Evolutionary conservation across 352 stramenopile species (phyloP).

Genomic region (Globisporangium radiosum): DNA sequence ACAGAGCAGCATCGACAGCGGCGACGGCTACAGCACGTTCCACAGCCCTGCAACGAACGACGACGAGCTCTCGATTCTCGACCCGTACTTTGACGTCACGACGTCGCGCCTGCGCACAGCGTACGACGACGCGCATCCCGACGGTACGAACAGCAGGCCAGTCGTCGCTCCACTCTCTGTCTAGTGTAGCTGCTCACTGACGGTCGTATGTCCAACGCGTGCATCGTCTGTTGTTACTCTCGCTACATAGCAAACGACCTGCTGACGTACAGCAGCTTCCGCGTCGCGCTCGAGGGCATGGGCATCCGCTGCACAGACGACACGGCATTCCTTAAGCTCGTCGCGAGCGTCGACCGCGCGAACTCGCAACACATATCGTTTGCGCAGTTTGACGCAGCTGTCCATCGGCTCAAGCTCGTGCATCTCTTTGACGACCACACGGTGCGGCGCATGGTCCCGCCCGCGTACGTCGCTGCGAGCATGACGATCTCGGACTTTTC

Average conservation of each 20-base stretch:
- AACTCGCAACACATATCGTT: conserved; percentile 42
- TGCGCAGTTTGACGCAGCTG: conserved; percentile 67
- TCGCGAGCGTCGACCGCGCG: conserved; percentile 58
- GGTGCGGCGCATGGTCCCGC: conserved; percentile 45
- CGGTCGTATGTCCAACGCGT: not conserved
- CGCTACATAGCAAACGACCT: conserved; percentile 14
- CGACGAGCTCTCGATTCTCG: conserved; percentile 77
- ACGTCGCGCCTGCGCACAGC: conserved; percentile 56
- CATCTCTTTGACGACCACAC: conserved; percentile 78
- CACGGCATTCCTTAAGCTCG: conserved; percentile 61
- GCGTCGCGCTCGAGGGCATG: conserved; percentile 48
- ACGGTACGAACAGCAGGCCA: conserved; percentile 15
- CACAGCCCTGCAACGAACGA: conserved; percentile 28
- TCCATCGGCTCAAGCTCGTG: conserved; percentile 85
- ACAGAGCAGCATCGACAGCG: conserved; percentile 3
- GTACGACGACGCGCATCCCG: conserved; percentile 57
- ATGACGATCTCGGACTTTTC: conserved; percentile 82
- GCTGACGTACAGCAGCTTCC: conserved; percentile 53
- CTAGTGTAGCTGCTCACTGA: not conserved
- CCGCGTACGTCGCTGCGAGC: conserved; percentile 39
- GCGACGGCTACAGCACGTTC: conserved; percentile 40
- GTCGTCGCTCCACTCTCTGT: not conserved
- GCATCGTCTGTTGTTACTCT: not conserved
- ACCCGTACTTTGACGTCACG: conserved; percentile 84
- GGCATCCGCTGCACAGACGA: conserved; percentile 70